These are phyloP conservation scores for Penicillium nordicum DNA, from an alignment of 2,329 filamentous ascomycete species.

Conservation along the genomic window DNA sequence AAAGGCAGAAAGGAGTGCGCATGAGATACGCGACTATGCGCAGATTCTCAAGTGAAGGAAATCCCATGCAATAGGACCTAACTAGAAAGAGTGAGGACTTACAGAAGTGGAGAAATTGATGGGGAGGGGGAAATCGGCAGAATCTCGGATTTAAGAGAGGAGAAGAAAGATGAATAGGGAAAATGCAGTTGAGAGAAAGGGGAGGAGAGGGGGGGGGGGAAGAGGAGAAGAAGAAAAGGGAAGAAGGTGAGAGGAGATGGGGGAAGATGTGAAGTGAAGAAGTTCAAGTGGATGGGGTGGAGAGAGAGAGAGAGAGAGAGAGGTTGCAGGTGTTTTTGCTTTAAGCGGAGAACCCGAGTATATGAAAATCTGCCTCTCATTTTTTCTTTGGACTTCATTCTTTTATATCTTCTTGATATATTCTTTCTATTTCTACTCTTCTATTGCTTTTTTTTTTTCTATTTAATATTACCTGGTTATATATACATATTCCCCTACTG, in stretches of 20 bases:
- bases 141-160: conserved; percentile 15
- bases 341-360: conserved; percentile 21
- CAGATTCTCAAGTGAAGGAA: not conserved
- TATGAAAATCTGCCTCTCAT: not conserved
- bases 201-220: conserved; percentile 16
- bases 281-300: conserved; percentile 7
- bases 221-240: conserved; percentile 14
- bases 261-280: conserved; percentile 11
- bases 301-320: too few species aligned
- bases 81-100: conserved; percentile 9
- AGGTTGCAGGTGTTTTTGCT: conserved; percentile 12
- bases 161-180: conserved; percentile 8
- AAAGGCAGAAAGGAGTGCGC: conserved; percentile 5
- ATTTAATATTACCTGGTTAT: not conserved
- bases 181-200: conserved; percentile 4
- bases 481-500: conserved; percentile 25
- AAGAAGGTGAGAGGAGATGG: conserved; percentile 9
- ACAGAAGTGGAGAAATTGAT: conserved; percentile 27
- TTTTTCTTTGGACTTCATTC: conserved; percentile 4
- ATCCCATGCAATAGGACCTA: not conserved
- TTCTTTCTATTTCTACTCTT: not conserved
- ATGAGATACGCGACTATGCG: not conserved
- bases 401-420: not conserved
- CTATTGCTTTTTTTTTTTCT: not conserved
- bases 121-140: conserved; percentile 19